Percentiles rank a stretch among this genome's conserved stretches.
These are phyloP conservation scores for Hymenoscyphus scutula DNA, from an alignment of 2,329 filamentous ascomycete genomes.

Conservation along the genomic window DNA sequence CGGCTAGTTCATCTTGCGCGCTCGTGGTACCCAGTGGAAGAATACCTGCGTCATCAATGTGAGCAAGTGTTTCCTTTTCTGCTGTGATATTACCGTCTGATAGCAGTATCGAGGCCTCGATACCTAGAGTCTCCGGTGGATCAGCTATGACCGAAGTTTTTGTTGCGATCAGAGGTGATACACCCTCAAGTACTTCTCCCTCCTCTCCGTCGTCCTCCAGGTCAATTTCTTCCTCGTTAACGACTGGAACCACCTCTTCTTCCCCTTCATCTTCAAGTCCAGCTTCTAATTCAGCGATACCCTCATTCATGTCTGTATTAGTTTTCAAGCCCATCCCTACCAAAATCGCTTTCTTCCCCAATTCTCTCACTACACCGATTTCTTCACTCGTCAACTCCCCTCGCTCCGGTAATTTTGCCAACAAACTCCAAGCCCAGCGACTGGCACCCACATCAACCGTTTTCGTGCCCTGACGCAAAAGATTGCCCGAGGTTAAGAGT, in stretches of 20 bases:
- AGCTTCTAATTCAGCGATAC: conserved; percentile 47
- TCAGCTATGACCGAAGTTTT: neutral
- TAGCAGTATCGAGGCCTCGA: neutral
- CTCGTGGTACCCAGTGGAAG: neutral
- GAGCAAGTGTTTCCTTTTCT: conserved; percentile 3
- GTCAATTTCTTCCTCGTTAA: conserved; percentile 22
- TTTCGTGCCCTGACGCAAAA: conserved; percentile 51
- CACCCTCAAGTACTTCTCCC: neutral
- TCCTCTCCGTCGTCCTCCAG: conserved; percentile 14
- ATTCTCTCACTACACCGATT: conserved; percentile 71
- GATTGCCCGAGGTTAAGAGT: conserved; percentile 62
- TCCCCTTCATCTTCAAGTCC: conserved; percentile 40
- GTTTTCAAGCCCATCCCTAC: conserved; percentile 38
- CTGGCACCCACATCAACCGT: conserved; percentile 66
- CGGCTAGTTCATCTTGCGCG: conserved; percentile 18
- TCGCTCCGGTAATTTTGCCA: conserved; percentile 71
- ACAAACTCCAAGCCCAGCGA: conserved; percentile 80
- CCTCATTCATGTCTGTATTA: conserved; percentile 39
- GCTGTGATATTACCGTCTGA: neutral
- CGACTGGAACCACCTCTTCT: conserved; percentile 19
- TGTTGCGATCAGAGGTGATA: too few relatives aligned
- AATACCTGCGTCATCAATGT: neutral
- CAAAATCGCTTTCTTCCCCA: conserved; percentile 73
- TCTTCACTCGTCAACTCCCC: conserved; percentile 75
- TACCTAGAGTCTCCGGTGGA: neutral